Conservation (phyloP, 306 rosid genomes). For the Prunus mongolica region DNA sequence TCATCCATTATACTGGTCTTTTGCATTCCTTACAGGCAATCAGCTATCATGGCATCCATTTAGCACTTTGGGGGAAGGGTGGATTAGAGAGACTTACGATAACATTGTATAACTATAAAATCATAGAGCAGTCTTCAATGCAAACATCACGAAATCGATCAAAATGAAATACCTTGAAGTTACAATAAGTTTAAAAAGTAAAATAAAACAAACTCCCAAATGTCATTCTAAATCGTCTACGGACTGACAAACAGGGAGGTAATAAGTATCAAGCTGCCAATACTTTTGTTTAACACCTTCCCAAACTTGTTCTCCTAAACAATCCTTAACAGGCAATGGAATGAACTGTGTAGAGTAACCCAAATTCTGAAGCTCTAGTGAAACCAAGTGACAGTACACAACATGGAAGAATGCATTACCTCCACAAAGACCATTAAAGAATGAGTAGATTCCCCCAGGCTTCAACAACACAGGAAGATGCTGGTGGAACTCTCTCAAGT, state of each 20-base stretch:
- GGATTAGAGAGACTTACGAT: neutral
- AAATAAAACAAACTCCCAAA: slow-evolving; percentile 9
- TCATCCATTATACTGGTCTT: too few relatives aligned
- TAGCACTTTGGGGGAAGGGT: too few relatives aligned
- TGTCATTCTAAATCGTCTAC: slow-evolving; percentile 46
- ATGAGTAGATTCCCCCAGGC: slow-evolving; percentile 83
- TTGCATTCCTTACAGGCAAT: too few relatives aligned
- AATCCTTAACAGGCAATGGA: slow-evolving; percentile 88
- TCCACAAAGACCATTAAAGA: slow-evolving; percentile 93
- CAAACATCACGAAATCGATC: slow-evolving; percentile 3
- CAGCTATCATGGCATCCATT: too few relatives aligned
- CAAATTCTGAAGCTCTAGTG: slow-evolving; percentile 83
- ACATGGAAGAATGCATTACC: slow-evolving; percentile 94
- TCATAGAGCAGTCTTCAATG: neutral
- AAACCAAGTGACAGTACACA: slow-evolving; percentile 82
- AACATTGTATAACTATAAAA: slow-evolving; percentile 4
- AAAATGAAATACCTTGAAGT: neutral
- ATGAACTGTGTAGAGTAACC: slow-evolving; percentile 85
- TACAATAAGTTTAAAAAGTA: neutral
- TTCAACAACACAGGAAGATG: slow-evolving; percentile 75
- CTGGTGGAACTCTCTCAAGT: slow-evolving; percentile 86
- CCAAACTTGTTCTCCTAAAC: slow-evolving; percentile 83
- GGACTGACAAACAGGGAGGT: slow-evolving; percentile 88
- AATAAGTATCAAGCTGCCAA: slow-evolving; percentile 95
- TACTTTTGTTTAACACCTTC: slow-evolving; percentile 92